Evolutionary conservation across 1,284 basidiomycete genomes (phyloP), one percentile per base, ranked within the genome.

Genomic region (Leccinum huronense): DNA sequence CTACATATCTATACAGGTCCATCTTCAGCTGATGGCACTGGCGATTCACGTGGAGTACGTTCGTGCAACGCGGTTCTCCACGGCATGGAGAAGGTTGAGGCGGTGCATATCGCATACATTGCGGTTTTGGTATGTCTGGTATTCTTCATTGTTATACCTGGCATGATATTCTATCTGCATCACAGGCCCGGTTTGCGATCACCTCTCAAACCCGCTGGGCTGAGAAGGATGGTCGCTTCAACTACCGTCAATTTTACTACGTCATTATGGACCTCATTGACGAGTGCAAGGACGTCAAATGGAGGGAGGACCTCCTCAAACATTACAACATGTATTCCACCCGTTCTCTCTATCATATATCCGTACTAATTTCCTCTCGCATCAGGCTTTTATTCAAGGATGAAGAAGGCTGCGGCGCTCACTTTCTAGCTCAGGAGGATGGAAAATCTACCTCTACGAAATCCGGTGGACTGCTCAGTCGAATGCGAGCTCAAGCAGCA

Each of bases 381-480:
- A 11, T 9, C 45, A 59, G 56, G 54, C 59, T 60, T 13, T 59
- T 60, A 14, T 60, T 60, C 23, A 60, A 4, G 33, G 27, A 60
- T 1, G 56, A 60, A 36, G 55, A 60, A 13, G 59, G 59, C 7
- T 6, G 6, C 14, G 14, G 6, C 1, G 9, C 14, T 27, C 23
- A 60, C 19, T 60, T 59, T 3, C n/a, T n/a, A n/a, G 14, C 59
- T 27, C 30, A 27, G 23, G 55, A 59, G 1, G 4, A 36, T 1
- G 23, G 33, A 9, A 4, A n/a, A n/a, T n/a, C n/a, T n/a, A n/a
- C n/a, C n/a, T n/a, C 13, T 14, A 31, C 13, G 3, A 5, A 10
- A 9, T 42, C 40, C 4, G 40, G 40, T 1, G 40, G 40, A 51
- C 5, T 0, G n/a, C 19, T 30, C 5, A 60, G 6, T 30, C 9